phyloP scores from a whole-genome alignment of 78 protist species.

The Dictyostelium capitatum region DNA sequence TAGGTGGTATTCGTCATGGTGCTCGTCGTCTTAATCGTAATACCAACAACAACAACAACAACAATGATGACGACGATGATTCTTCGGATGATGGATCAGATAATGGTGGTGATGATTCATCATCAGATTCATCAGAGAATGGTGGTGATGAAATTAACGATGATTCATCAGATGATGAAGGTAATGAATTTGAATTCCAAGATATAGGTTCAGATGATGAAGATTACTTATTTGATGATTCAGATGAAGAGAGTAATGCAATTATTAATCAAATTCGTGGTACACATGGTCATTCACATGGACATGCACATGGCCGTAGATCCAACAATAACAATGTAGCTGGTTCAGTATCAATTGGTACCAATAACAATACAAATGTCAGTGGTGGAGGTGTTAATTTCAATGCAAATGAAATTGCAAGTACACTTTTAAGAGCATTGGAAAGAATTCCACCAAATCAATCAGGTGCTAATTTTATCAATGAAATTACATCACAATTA shows the following conservation, averaged over 20 bases:
- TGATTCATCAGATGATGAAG: conserved; percentile 1
- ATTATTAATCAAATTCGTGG: background rate
- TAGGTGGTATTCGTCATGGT: background rate
- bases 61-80: background rate
- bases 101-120: too few relatives aligned
- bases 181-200: conserved; percentile 14
- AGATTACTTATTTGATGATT: background rate
- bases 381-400: too few relatives aligned
- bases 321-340: background rate
- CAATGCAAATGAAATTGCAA: background rate
- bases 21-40: background rate
- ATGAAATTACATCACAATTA: background rate
- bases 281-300: background rate
- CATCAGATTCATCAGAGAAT: background rate
- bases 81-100: too few relatives aligned
- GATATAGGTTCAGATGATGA: conserved; percentile 19
- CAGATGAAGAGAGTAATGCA: background rate
- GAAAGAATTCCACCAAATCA: background rate
- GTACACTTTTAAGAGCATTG: background rate
- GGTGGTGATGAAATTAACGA: background rate
- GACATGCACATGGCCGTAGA: too few relatives aligned
- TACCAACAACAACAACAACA: background rate
- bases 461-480: background rate
- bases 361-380: too few relatives aligned
- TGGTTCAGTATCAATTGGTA: background rate